Conservation (phyloP, 2,329 filamentous ascomycete species). For the Colletotrichum liaoningense region DNA sequence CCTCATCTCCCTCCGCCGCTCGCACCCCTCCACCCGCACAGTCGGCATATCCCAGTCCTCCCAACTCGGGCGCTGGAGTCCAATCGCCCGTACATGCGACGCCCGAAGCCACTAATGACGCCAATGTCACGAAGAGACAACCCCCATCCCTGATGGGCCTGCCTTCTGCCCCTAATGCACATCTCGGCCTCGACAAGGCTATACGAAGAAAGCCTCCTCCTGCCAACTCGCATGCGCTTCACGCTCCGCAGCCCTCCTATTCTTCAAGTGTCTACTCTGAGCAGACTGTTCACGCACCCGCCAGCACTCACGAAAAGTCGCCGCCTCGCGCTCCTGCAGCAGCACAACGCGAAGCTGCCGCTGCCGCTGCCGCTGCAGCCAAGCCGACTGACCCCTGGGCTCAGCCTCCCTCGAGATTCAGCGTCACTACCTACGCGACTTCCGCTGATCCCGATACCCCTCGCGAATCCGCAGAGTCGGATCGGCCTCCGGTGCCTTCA, state of each 20-base stretch:
- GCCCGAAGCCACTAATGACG: constrained; percentile 25
- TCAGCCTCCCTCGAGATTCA: constrained; percentile 71
- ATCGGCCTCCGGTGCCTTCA: constrained; percentile 50
- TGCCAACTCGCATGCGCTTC: constrained; percentile 37
- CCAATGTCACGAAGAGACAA: constrained; percentile 14
- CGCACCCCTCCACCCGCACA: constrained; percentile 38
- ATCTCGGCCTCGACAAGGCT: constrained; percentile 43
- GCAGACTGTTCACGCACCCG: constrained; percentile 32
- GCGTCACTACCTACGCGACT: constrained; percentile 71
- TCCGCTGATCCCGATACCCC: constrained; percentile 55
- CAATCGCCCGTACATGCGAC: constrained; percentile 37
- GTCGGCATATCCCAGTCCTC: constrained; percentile 46
- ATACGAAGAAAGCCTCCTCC: constrained; percentile 60
- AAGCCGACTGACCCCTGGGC: constrained; percentile 53
- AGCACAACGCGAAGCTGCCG: background rate
- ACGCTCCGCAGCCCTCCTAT: constrained; percentile 38
- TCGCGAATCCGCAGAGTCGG: constrained; percentile 49
- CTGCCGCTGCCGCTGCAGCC: background rate
- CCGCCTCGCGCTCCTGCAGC: background rate
- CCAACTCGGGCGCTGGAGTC: constrained; percentile 41
- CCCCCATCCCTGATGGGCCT: constrained; percentile 26
- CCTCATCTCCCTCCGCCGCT: constrained; percentile 14
- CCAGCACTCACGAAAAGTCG: constrained; percentile 38
- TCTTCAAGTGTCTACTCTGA: constrained; percentile 47
- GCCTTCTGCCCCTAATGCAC: constrained; percentile 30